These are phyloP conservation scores for Plectosphaerella cucumerina DNA, from an alignment of 2,329 filamentous ascomycete genomes.

Conservation along the genomic window DNA sequence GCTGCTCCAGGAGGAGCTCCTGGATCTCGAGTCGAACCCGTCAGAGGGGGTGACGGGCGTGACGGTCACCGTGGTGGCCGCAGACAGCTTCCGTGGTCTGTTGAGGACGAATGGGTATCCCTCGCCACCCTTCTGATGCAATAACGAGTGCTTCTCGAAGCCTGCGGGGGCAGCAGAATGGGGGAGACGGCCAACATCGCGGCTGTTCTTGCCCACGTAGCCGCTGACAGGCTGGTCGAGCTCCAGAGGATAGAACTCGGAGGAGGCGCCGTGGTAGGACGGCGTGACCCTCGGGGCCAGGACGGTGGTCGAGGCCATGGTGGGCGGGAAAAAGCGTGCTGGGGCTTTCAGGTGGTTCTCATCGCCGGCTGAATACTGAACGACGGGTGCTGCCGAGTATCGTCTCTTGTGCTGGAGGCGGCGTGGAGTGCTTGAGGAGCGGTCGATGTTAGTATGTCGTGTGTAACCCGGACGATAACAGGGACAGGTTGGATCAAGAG, in stretches of 20 bases:
- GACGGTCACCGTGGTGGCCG: conserved; percentile 18
- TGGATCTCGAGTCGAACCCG: conserved; percentile 18
- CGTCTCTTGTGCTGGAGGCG: conserved; percentile 12
- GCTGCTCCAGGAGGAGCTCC: conserved; percentile 27
- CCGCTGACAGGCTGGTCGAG: conserved; percentile 6
- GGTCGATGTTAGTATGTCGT: not conserved
- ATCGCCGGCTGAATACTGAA: conserved; percentile 8
- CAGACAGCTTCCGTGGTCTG: conserved; percentile 30
- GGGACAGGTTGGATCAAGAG: not conserved
- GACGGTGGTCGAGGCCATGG: conserved; percentile 4
- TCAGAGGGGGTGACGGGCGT: conserved; percentile 23
- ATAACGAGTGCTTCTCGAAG: not conserved
- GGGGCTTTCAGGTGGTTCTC: conserved; percentile 10
- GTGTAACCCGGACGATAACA: not conserved
- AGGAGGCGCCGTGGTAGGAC: conserved; percentile 10
- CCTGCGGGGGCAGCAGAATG: not conserved
- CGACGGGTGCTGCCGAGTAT: conserved; percentile 11
- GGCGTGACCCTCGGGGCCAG: conserved; percentile 9
- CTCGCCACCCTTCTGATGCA: not conserved
- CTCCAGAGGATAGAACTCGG: conserved; percentile 8
- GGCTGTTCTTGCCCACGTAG: conserved; percentile 1
- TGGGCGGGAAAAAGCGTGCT: conserved; percentile 4
- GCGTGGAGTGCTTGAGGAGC: conserved; percentile 6
- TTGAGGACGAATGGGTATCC: conserved; percentile 19
- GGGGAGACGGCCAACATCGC: not conserved